Conservation (phyloP, 148 eudicot species). For the Camellia japonica region DNA sequence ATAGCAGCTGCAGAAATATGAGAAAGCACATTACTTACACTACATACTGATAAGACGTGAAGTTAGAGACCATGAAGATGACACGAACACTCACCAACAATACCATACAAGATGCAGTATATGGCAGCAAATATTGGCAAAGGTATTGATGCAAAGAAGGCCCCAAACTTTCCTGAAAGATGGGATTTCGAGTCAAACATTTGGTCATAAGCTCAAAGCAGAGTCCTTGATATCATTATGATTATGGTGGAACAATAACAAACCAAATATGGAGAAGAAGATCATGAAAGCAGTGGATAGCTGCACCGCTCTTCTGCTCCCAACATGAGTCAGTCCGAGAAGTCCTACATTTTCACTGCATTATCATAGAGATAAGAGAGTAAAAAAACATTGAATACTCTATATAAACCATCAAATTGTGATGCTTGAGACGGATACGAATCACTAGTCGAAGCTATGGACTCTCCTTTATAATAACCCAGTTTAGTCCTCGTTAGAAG, state of each 20-base stretch:
- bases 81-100: constrained; percentile 62
- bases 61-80: background rate
- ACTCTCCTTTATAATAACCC: background rate
- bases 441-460: background rate
- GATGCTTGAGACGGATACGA: background rate
- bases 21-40: background rate
- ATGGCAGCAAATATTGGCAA: constrained; percentile 90
- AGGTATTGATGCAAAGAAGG: constrained; percentile 89
- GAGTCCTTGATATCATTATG: background rate
- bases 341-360: constrained; percentile 95
- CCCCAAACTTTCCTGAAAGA: constrained; percentile 88
- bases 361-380: constrained; percentile 1
- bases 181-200: background rate
- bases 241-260: constrained; percentile 5
- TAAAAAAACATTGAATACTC: background rate
- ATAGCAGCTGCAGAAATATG: constrained; percentile 56
- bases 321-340: constrained; percentile 85
- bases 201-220: background rate
- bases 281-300: constrained; percentile 89
- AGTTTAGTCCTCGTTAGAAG: background rate
- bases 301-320: constrained; percentile 97
- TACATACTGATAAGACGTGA: background rate
- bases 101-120: constrained; percentile 81
- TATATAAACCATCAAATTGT: background rate
- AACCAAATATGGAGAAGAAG: constrained; percentile 92